phyloP scores from a whole-genome alignment of 306 rosid genomes.

The Prunus mongolica region DNA sequence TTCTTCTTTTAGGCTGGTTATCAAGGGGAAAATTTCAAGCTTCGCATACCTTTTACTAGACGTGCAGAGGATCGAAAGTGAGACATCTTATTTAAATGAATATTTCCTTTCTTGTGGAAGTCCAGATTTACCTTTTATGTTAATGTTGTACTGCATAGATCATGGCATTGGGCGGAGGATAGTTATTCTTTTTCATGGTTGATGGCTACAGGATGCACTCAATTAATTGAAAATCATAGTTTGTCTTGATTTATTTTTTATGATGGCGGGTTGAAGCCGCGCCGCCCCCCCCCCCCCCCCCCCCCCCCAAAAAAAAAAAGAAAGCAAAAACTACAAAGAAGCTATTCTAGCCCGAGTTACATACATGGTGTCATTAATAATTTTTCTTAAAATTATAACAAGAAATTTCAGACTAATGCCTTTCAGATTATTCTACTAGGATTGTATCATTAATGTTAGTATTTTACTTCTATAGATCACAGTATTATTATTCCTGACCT shows the following conservation, averaged over 20 bases:
- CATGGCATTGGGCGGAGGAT: neutral
- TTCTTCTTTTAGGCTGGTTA: conserved; percentile 56
- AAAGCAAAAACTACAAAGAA: too few relatives aligned
- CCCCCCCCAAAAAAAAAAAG: too few relatives aligned
- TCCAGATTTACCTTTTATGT: conserved; percentile 6
- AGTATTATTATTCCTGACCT: neutral
- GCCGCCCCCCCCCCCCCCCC: accelerated
- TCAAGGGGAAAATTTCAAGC: conserved; percentile 72
- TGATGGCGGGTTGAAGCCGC: too few relatives aligned
- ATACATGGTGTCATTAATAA: too few relatives aligned
- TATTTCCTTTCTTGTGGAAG: neutral
- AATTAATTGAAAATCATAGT: neutral
- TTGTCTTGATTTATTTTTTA: neutral
- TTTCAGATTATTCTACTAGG: too few relatives aligned
- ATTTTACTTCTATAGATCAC: too few relatives aligned
- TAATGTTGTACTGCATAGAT: neutral
- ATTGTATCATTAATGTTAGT: too few relatives aligned
- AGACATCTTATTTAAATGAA: conserved; percentile 33
- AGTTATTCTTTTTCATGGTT: neutral
- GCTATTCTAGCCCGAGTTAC: too few relatives aligned
- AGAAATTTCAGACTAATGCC: neutral
- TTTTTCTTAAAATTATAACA: neutral
- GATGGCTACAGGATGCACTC: neutral
- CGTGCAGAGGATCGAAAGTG: conserved; percentile 86
- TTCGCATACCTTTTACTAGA: conserved; percentile 86